These are phyloP conservation scores for Yamadazyma philogaea DNA, from an alignment of 805 yeast species.

Conservation along the genomic window DNA sequence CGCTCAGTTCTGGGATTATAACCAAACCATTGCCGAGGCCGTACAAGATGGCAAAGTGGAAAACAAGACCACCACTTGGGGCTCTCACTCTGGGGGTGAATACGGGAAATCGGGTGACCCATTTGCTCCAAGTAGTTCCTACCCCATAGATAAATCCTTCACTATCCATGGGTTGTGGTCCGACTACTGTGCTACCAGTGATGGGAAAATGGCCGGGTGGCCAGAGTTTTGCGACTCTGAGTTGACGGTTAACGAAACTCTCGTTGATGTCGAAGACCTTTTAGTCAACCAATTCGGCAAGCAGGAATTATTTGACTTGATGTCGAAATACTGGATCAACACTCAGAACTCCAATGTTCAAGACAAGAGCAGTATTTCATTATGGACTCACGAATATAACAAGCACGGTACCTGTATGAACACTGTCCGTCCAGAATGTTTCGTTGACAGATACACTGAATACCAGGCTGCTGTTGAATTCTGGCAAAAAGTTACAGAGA, in stretches of 20 bases:
- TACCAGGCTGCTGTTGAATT: conserved; percentile 29
- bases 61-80: conserved; percentile 1
- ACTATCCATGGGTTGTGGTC: conserved; percentile 48
- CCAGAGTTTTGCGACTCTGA: conserved; percentile 72
- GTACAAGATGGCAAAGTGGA: conserved; percentile 1
- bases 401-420: conserved; percentile 93
- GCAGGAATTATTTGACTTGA: conserved; percentile 49
- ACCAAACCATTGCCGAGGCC: conserved; percentile 34
- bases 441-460: conserved; percentile 29
- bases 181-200: conserved; percentile 46
- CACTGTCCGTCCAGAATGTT: conserved; percentile 73
- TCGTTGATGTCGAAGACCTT: conserved; percentile 31
- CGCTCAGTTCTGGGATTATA: conserved; percentile 93
- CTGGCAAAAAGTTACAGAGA: conserved; percentile 28
- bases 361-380: conserved; percentile 43
- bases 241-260: conserved; percentile 43
- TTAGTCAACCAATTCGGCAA: conserved; percentile 41
- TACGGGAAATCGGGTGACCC: conserved; percentile 10
- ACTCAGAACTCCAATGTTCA: conserved; percentile 60
- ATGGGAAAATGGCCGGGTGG: conserved; percentile 55
- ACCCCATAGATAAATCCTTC: conserved; percentile 33
- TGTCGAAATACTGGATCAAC: conserved; percentile 58
- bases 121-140: conserved; percentile 12
- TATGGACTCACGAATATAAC: conserved; percentile 92
- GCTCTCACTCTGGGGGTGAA: conserved; percentile 19